Evolutionary conservation across 192 early-diverging fungal species (phyloP).

Genomic region (Chytriomyces hyalinus): DNA sequence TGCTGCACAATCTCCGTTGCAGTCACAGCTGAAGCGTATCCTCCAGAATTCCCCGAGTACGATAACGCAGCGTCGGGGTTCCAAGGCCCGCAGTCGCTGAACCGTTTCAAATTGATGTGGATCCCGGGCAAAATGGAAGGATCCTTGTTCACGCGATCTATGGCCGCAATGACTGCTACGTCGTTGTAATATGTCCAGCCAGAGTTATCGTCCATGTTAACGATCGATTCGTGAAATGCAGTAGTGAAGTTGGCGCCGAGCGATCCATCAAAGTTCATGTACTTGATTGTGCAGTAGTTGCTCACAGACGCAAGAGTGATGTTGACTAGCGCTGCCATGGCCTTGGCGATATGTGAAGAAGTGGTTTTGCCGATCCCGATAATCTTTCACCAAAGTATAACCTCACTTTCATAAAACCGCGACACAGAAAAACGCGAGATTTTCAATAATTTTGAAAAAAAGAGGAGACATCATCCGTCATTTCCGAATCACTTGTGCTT

Average conservation of each 20-base stretch:
- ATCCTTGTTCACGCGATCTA: background rate
- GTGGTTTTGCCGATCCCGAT: too few species aligned
- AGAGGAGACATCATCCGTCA: background rate
- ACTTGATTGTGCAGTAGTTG: constrained; percentile 14
- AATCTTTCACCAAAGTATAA: too few species aligned
- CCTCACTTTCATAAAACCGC: too few species aligned
- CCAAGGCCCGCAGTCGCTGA: constrained; percentile 17
- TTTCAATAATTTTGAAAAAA: background rate
- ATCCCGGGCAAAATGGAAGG: constrained; percentile 10
- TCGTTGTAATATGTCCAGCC: constrained; percentile 4
- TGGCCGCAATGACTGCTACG: background rate
- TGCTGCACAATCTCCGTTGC: constrained; percentile 2
- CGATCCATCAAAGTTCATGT: background rate
- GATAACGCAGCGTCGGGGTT: background rate
- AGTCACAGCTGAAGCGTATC: constrained; percentile 9
- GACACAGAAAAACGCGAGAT: too few species aligned
- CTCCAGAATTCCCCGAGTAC: constrained; percentile 9
- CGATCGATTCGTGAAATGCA: background rate
- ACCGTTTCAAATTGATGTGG: constrained; percentile 16
- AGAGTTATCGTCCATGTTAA: background rate
- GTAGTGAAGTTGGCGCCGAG: constrained; percentile 10
- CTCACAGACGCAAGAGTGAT: constrained; percentile 14
- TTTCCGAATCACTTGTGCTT: constrained; percentile 70
- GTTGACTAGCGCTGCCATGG: background rate
- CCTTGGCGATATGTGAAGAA: too few species aligned